Base-by-base conservation (phyloP, 2,329 filamentous ascomycete genomes). In the Berkeleyomyces rouxiae region DNA sequence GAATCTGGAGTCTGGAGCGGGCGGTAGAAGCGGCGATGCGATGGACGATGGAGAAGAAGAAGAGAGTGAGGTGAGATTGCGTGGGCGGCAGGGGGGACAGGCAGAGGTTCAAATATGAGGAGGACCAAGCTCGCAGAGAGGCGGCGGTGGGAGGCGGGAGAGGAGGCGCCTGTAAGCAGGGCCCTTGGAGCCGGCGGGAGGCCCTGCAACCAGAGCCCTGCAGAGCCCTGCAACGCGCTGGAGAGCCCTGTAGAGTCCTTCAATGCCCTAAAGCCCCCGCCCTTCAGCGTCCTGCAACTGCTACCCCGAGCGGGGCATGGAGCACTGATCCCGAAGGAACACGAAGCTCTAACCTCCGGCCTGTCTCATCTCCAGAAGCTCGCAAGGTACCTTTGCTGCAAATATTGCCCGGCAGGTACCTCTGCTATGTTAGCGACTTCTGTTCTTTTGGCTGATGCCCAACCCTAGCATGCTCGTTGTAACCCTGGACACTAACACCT, bases 1-100 rank as follows among this genome's bases (percentile, higher is more conserved):
- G 67, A 65, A 67, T 68, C 67, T 68, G 68, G 69, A 68, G 68
- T 68, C 67, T 68, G 71, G 70, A 67, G 65, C 67, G 64, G 62
- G 53, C 31, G 42, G 58, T 47, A 23, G 65, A 64, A 7, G 23
- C 31, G 44, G 16, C 44, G 46, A 57, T 59, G n/a, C 23, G 10
- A 7, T n/a, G 47, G 51, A 61, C 49, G 58, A 61, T 63, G 58
- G 46, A 58, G 61, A 65, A 58, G 63, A 42, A 57, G 55, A 51
- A 60, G 42, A 64, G 13, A 36, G 23, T 31, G 37, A 39, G n/a
- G 4, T 47, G 44, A 7, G 44, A 47, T 5, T 47, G 23, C 23
- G 44, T 13, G 44, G 44, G n/a, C n/a, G 2, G 23, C 23, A 47
- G n/a, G 23, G 23, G 44, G 33, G 31, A 37, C 49, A 55, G 49